These are phyloP conservation scores for Rhizoclosmatium sp. DNA, from an alignment of 192 early-diverging fungal genomes.

Conservation along the genomic window DNA sequence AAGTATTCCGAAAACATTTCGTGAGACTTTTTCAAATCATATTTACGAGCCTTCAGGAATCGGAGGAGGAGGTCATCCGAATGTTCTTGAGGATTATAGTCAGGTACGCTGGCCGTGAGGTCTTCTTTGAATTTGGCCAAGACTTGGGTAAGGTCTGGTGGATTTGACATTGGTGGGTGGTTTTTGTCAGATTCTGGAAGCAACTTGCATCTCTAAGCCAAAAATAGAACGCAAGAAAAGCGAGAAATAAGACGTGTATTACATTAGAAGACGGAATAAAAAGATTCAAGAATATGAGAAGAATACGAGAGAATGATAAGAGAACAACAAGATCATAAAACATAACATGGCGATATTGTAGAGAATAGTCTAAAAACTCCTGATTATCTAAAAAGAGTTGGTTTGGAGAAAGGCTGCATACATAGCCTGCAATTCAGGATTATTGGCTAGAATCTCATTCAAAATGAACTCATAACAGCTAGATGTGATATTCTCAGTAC, in stretches of 20 bases:
- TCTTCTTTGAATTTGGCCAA: constrained; percentile 21
- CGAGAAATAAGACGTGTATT: neutral
- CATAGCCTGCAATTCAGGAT: neutral
- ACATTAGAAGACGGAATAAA: neutral
- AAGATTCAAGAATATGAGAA: too few relatives aligned
- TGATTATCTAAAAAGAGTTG: too few relatives aligned
- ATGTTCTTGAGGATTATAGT: constrained; percentile 48
- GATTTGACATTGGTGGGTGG: neutral
- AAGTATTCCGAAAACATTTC: constrained; percentile 70
- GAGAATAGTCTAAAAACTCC: too few relatives aligned
- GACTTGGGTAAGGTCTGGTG: constrained; percentile 6
- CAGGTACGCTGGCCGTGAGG: neutral
- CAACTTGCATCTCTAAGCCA: neutral
- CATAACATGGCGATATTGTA: too few relatives aligned
- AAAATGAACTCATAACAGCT: constrained; percentile 4
- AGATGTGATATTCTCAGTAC: neutral
- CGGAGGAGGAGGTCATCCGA: constrained; percentile 68
- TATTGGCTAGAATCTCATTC: neutral
- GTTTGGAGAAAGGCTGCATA: neutral
- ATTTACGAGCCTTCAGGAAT: constrained; percentile 73
- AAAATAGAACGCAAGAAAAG: neutral
- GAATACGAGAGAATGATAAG: too few relatives aligned
- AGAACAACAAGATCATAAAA: too few relatives aligned
- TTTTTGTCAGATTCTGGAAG: neutral
- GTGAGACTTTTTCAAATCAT: constrained; percentile 64